Base-by-base conservation (phyloP, 441 rosid genomes). In the Erysimum cheiri region DNA sequence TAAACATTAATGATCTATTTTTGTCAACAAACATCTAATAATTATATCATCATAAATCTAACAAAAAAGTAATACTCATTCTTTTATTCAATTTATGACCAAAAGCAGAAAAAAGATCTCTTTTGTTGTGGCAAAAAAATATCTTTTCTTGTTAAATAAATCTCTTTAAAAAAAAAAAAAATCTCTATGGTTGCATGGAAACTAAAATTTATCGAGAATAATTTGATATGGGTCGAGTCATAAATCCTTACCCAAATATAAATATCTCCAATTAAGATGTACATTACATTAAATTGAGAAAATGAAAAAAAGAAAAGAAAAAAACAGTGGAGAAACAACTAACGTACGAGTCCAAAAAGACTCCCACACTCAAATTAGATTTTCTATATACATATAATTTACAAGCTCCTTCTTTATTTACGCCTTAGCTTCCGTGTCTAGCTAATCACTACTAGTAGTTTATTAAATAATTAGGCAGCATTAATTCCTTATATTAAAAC, bases 291-390 rank as follows among this genome's bases (percentile, higher is more conserved):
- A 58, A 19, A 47, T 28, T 5, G 29, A 19, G 7, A 66, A 33
- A 31, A 5, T 2, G 26, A 14, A 22, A 9, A 43, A 24, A 67
- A 19, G 1, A 19, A 19, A 19, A 19, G 22, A 19, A 19, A 19
- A 19, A 19, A 19, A 19, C 22, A 22, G 73, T 60, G 50, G 70
- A 36, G 40, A 44, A 62, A 64, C 24, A 71, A 22, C 69, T 31
- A 62, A 63, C 69, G 31, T 71, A 64, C 33, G 26, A 36, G 52
- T 44, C 52, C 41, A 72, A 36, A 64, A 73, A 5, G 41, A 60
- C 62, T 35, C 40, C 41, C 32, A 46, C 56, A 74, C 66, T 53
- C 40, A 32, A 52, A 40, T 31, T 22, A 58, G 10, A 7, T 17
- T 36, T 53, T 29, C 60, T 50, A 31, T 55, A 28, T 29, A 19